A percentile compares a stretch with the other conserved stretches of the same genome.
Evolutionary conservation across 108 stramenopile species (phyloP).

Genomic region (Conticribra weissflogii): DNA sequence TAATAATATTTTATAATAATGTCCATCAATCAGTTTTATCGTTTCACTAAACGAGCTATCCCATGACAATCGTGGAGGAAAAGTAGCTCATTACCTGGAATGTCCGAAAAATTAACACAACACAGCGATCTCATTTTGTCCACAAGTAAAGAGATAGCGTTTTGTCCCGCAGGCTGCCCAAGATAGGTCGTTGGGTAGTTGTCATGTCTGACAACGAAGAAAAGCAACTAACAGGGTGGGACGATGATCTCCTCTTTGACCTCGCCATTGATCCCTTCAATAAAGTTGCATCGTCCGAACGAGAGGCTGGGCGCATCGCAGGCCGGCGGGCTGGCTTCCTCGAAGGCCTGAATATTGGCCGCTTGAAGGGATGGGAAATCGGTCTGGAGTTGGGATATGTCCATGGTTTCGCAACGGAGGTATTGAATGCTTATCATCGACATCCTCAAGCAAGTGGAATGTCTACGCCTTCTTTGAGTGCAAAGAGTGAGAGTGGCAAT

Average conservation of each 20-base stretch:
- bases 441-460: neutral
- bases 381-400: constrained; percentile 47
- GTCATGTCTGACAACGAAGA: neutral
- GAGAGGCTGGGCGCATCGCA: constrained; percentile 13
- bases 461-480: neutral
- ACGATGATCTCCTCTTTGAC: constrained; percentile 11
- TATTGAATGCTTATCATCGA: constrained; percentile 9
- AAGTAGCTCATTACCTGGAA: no score
- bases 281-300: constrained; percentile 23
- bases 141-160: no score
- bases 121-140: no score
- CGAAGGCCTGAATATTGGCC: constrained; percentile 28
- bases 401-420: constrained; percentile 11
- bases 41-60: no score
- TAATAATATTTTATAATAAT: no score
- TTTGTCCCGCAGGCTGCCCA: no score
- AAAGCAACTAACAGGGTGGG: neutral
- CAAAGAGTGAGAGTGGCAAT: neutral
- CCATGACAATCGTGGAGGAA: no score
- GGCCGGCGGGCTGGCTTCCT: constrained; percentile 19
- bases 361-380: constrained; percentile 46
- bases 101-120: no score
- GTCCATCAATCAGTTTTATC: no score
- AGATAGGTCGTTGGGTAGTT: no score
- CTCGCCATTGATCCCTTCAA: constrained; percentile 37